Conservation (phyloP, 1,284 basidiomycete species). For the Ustilago shanxiensis region DNA sequence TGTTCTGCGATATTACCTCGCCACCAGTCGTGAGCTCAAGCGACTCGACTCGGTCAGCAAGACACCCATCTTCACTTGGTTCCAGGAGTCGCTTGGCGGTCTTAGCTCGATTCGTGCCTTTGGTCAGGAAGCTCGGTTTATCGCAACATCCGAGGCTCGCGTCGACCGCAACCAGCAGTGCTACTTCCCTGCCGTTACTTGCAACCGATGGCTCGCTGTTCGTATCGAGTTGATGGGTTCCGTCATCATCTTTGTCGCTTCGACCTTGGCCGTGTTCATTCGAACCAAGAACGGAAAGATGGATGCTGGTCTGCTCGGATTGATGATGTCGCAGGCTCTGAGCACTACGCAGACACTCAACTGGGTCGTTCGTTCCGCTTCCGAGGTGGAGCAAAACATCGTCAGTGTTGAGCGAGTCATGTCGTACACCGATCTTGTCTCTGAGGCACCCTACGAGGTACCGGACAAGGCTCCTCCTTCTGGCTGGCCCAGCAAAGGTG, state of each 20-base stretch:
- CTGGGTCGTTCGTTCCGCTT: slow-evolving; percentile 89
- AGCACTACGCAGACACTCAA: slow-evolving; percentile 73
- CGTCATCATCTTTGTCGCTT: slow-evolving; percentile 82
- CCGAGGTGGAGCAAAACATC: slow-evolving; percentile 93
- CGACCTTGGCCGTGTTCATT: slow-evolving; percentile 78
- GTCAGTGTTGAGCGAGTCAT: slow-evolving; percentile 78
- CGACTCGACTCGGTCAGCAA: slow-evolving; percentile 89
- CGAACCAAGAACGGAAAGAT: slow-evolving; percentile 73
- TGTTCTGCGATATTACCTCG: slow-evolving; percentile 79
- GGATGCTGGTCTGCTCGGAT: slow-evolving; percentile 90
- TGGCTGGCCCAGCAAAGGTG: slow-evolving; percentile 82
- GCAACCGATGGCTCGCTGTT: slow-evolving; percentile 85
- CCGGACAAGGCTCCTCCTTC: slow-evolving; percentile 62
- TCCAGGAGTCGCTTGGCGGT: slow-evolving; percentile 84
- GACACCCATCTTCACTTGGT: slow-evolving; percentile 85
- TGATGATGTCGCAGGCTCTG: slow-evolving; percentile 81
- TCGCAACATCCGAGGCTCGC: slow-evolving; percentile 81
- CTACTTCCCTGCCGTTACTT: slow-evolving; percentile 79
- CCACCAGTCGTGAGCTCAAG: slow-evolving; percentile 91
- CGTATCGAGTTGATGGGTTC: slow-evolving; percentile 79
- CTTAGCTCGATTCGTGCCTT: slow-evolving; percentile 83
- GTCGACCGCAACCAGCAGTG: slow-evolving; percentile 83
- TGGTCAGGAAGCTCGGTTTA: slow-evolving; percentile 75
- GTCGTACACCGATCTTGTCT: slow-evolving; percentile 78
- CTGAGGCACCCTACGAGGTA: slow-evolving; percentile 78